Conservation (phyloP, 1,284 basidiomycete species). For the Ceratobasidium sp. region DNA sequence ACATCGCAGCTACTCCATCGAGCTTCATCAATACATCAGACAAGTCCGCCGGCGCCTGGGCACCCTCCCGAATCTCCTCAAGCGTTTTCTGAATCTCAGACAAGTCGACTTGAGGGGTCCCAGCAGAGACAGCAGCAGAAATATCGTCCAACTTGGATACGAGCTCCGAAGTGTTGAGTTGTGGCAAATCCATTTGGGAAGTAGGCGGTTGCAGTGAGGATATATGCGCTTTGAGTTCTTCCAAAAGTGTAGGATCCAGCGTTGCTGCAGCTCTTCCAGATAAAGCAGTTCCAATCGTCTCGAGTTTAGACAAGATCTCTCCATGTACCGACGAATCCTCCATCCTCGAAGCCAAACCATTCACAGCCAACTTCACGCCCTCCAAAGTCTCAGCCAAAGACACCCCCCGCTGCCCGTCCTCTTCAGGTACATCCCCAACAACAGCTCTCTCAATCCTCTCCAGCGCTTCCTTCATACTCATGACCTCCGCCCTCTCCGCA, state of each 20-base stretch:
- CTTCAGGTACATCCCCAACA: too few relatives aligned
- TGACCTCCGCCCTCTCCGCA: constrained; percentile 2
- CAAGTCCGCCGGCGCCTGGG: constrained; percentile 1
- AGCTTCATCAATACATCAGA: constrained; percentile 36
- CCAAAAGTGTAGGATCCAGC: constrained; percentile 3
- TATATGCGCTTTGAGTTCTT: constrained; percentile 31
- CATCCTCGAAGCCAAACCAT: constrained; percentile 53
- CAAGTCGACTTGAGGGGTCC: neutral
- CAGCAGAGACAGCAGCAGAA: neutral
- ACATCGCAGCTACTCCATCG: constrained; percentile 37
- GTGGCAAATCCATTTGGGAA: neutral
- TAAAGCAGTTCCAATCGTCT: neutral
- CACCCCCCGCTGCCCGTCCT: neutral
- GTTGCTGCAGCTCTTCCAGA: too few relatives aligned
- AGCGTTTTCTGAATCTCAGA: neutral
- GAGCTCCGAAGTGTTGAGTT: neutral
- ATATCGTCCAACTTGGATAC: constrained; percentile 13
- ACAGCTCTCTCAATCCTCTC: constrained; percentile 17
- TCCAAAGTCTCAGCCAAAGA: neutral
- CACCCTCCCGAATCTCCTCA: constrained; percentile 10
- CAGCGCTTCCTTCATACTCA: constrained; percentile 3
- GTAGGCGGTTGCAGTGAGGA: constrained; percentile 1
- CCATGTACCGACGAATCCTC: constrained; percentile 35
- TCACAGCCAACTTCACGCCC: constrained; percentile 52
- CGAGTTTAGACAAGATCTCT: constrained; percentile 25